Conservation (phyloP, 73 alveolate species). For the Paramecium bursaria region DNA sequence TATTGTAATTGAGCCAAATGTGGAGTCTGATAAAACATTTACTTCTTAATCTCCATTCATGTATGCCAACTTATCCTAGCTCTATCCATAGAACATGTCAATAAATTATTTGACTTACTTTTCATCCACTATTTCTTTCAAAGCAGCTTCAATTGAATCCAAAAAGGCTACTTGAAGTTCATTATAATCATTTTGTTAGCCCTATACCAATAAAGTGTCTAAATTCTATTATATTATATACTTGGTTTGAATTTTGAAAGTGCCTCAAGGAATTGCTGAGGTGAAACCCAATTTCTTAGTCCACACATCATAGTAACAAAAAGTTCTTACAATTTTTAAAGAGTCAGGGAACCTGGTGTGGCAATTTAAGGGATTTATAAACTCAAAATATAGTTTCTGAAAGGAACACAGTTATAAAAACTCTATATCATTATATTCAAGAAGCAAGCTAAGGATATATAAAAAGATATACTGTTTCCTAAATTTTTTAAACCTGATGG, state of each 20-base stretch:
- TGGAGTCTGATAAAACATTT: not conserved
- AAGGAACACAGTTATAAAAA: not conserved
- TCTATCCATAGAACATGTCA: conserved; percentile 19
- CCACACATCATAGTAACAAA: not conserved
- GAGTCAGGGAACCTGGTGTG: not conserved
- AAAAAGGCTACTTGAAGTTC: conserved; percentile 26
- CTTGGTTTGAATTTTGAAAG: conserved; percentile 32
- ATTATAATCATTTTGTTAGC: conserved; percentile 31
- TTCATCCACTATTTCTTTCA: conserved; percentile 4
- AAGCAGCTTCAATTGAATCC: conserved; percentile 42
- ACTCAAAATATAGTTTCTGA: not conserved
- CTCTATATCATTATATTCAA: conserved; percentile 41
- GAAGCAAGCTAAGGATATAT: conserved; percentile 46
- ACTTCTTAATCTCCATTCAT: conserved; percentile 11
- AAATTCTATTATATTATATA: not conserved
- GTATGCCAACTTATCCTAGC: conserved; percentile 11
- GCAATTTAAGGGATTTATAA: not conserved
- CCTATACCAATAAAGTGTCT: conserved; percentile 9
- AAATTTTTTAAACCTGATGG: conserved; percentile 30
- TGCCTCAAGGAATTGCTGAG: not conserved
- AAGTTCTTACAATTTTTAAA: not conserved
- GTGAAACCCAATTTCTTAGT: not conserved
- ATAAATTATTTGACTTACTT: not conserved
- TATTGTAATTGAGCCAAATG: conserved; percentile 36
- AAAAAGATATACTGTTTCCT: conserved; percentile 30